A percentile compares a stretch with the other conserved stretches of the same genome.
These are phyloP conservation scores for Apostasia ramifera DNA, from an alignment of 106 monocot species.

Conservation along the genomic window DNA sequence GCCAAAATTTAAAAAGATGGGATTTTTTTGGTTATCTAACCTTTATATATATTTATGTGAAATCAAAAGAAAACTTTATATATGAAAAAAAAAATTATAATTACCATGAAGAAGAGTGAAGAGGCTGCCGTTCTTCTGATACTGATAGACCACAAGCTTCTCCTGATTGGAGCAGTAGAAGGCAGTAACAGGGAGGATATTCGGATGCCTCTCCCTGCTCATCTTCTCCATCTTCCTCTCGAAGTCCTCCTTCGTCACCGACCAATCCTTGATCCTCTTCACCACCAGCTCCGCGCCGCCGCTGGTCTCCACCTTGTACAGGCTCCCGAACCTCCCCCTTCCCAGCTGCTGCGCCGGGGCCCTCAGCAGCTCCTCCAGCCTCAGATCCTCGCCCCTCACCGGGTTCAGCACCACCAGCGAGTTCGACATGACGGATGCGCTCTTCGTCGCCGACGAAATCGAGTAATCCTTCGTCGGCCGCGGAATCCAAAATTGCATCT, in stretches of 20 bases:
- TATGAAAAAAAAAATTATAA: not conserved
- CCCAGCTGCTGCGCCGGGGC: slow-evolving; percentile 47
- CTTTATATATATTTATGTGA: too few relatives aligned
- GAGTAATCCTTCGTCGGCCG: slow-evolving; percentile 10
- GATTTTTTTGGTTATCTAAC: too few relatives aligned
- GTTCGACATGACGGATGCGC: not conserved
- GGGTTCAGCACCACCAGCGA: slow-evolving; percentile 19
- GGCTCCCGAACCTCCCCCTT: slow-evolving; percentile 29
- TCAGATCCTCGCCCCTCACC: slow-evolving; percentile 6
- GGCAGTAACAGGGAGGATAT: slow-evolving; percentile 22
- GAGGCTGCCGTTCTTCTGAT: slow-evolving; percentile 37
- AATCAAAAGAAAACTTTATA: too few relatives aligned
- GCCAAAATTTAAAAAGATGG: too few relatives aligned
- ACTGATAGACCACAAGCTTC: slow-evolving; percentile 51
- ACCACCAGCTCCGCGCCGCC: slow-evolving; percentile 22
- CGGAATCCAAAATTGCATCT: not conserved
- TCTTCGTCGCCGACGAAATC: not conserved
- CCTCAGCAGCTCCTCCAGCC: slow-evolving; percentile 38
- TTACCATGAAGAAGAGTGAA: slow-evolving; percentile 37
- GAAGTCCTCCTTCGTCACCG: slow-evolving; percentile 16
- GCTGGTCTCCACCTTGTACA: slow-evolving; percentile 30
- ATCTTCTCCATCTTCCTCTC: slow-evolving; percentile 30
- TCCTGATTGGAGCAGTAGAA: slow-evolving; percentile 45
- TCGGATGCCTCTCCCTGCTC: slow-evolving; percentile 14
- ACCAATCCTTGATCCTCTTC: slow-evolving; percentile 35